Evolutionary conservation across 768 basidiomycete species (phyloP), one percentile per base, ranked within the genome.

Genomic region (Podaxis sp.): DNA sequence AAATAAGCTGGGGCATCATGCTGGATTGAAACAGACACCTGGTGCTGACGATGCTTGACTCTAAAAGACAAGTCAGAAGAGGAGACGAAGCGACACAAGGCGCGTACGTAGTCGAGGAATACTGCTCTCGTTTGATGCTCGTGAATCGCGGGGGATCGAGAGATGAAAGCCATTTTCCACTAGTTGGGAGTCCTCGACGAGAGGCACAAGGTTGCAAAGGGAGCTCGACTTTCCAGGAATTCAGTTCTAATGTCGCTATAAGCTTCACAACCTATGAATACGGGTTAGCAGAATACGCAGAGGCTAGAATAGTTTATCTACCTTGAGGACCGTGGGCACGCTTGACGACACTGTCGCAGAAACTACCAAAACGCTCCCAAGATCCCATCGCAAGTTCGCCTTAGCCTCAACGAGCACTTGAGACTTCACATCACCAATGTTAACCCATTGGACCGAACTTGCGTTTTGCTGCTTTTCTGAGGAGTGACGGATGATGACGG

Each of bases 1-100:
- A 96, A 73, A 71, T 89, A 91, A 0, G 93, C 93, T 0, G 91
- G 90, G 1, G 82, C 72, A 0, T 82, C 75, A 62, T 94, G 88
- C 1, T 78, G 72, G 50, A 95, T 70, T 0, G 78, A 75, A 20
- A 92, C 75, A 3, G 74, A 67, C 3, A 96, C 68, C 0, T 74
- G 72, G 64, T 92, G 91, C 0, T 87, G 81, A 22, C 84, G 84
- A 65, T 88, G 81, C 54, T 82, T 85, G 46, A 91, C 82, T 22
- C 89, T 91, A 40, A 5, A 41, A 26, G 12, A 48, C 13, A 26
- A 61, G 54, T 64, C 65, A 64, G 22, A 4, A 20, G 63, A 2
- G 37, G 67, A 44, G 40, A 20, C n/a, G 60, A 40, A 37, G 60
- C 52, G 61, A 28, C 24, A 28, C 30, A 56, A 22, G 53, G 20